These are phyloP conservation scores for Aureobasidium subglaciale DNA, from an alignment of 2,329 filamentous ascomycete genomes.

Conservation along the genomic window DNA sequence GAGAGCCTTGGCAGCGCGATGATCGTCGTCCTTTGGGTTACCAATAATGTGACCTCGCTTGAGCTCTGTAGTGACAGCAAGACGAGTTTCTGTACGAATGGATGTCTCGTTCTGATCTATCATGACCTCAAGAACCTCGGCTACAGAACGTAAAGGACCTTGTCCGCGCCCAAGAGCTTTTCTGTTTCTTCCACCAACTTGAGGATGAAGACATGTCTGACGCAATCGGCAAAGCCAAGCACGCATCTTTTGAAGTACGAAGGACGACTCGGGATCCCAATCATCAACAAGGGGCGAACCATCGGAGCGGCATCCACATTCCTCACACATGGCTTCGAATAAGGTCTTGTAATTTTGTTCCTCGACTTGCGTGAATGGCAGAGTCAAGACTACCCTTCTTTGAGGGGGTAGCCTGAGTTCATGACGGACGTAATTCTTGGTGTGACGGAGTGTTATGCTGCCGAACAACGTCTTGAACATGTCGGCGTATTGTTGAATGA, in stretches of 20 bases:
- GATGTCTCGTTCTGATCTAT: conserved; percentile 70
- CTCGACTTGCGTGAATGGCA: conserved; percentile 85
- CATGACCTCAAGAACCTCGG: conserved; percentile 85
- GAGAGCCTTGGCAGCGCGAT: conserved; percentile 57
- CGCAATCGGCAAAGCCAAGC: conserved; percentile 69
- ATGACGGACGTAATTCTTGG: conserved; percentile 69
- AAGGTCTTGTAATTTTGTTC: conserved; percentile 79
- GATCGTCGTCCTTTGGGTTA: conserved; percentile 54
- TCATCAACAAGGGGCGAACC: conserved; percentile 55
- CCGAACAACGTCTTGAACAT: conserved; percentile 65
- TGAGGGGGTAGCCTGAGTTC: conserved; percentile 77
- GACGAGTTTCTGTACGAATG: conserved; percentile 57
- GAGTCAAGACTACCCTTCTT: conserved; percentile 76
- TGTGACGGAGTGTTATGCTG: conserved; percentile 72
- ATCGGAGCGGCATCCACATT: conserved; percentile 56
- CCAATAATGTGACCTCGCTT: conserved; percentile 71
- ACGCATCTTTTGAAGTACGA: conserved; percentile 64
- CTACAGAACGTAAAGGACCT: conserved; percentile 67
- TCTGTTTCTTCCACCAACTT: conserved; percentile 63
- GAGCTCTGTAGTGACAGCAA: conserved; percentile 56
- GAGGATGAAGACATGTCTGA: conserved; percentile 78
- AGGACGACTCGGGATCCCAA: conserved; percentile 57
- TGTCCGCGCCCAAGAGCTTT: conserved; percentile 54
- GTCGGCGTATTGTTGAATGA: conserved; percentile 41
- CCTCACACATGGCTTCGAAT: conserved; percentile 67